These are phyloP conservation scores for Nephelium lappaceum DNA, from an alignment of 345 rosid species.

Conservation along the genomic window DNA sequence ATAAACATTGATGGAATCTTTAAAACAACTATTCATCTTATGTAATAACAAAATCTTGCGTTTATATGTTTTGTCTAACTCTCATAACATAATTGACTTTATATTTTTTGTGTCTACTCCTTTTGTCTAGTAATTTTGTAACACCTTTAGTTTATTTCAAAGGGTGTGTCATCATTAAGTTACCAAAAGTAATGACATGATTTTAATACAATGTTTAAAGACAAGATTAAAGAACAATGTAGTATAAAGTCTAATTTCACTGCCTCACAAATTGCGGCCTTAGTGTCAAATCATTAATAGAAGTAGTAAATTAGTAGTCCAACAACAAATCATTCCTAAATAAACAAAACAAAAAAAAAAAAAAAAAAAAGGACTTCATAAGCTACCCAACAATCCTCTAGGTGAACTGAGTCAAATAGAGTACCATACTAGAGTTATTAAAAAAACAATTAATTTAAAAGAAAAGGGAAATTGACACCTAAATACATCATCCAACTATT, in stretches of 20 bases:
- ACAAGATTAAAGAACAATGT: background rate
- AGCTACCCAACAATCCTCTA: no score
- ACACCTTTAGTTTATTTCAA: background rate
- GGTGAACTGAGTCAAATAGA: no score
- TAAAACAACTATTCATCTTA: background rate
- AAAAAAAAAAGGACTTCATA: no score
- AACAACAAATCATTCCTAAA: no score
- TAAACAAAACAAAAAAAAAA: no score
- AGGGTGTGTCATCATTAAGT: background rate
- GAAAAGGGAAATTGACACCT: no score
- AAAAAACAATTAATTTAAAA: no score
- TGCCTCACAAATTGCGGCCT: background rate
- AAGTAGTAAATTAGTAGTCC: background rate
- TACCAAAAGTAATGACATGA: conserved; percentile 12
- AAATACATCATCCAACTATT: no score
- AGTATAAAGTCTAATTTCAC: background rate
- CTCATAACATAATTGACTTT: conserved; percentile 1
- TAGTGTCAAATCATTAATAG: background rate
- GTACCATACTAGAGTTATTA: no score
- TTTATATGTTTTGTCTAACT: background rate
- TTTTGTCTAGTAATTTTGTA: conserved; percentile 7
- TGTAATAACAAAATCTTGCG: background rate
- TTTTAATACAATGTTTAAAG: conserved; percentile 8
- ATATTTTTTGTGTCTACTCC: background rate
- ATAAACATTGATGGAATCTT: background rate